These are phyloP conservation scores for Cutaneotrichosporon sp. DNA, from an alignment of 1,284 basidiomycete species.

Conservation along the genomic window DNA sequence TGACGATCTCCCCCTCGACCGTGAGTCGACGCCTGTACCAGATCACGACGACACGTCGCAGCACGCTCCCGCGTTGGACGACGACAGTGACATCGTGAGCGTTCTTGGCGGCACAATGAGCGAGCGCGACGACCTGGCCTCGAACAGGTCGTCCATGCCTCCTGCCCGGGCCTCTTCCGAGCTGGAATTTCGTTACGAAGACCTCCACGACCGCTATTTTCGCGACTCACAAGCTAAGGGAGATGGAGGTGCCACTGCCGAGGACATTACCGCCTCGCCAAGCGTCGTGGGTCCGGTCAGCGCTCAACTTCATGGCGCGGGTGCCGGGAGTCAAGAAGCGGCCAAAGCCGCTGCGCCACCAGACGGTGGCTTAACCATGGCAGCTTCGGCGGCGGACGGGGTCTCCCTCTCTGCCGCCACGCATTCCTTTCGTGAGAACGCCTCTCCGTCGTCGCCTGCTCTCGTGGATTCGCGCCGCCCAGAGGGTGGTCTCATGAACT, in stretches of 20 bases:
- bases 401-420: slow-evolving; percentile 11
- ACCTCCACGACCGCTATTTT: slow-evolving; percentile 24
- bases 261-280: not conserved
- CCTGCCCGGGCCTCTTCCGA: slow-evolving; percentile 25
- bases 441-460: slow-evolving; percentile 3
- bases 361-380: slow-evolving; percentile 5
- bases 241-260: slow-evolving; percentile 8
- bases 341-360: not conserved
- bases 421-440: slow-evolving; percentile 14
- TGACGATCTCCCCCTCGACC: not conserved
- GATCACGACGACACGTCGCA: slow-evolving; percentile 1
- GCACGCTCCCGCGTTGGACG: slow-evolving; percentile 17
- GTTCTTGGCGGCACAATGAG: slow-evolving; percentile 9
- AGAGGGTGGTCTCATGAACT: slow-evolving; percentile 5
- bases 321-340: slow-evolving; percentile 8
- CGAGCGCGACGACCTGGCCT: slow-evolving; percentile 14
- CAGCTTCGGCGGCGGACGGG: slow-evolving; percentile 6
- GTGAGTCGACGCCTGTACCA: slow-evolving; percentile 10
- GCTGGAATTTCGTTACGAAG: slow-evolving; percentile 28
- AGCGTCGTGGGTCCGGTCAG: slow-evolving; percentile 1
- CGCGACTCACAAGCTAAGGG: slow-evolving; percentile 12
- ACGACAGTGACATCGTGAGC: slow-evolving; percentile 26
- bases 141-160: slow-evolving; percentile 21
- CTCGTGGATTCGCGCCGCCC: slow-evolving; percentile 5
- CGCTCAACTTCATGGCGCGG: slow-evolving; percentile 1